Evolutionary conservation across 805 yeast genomes (phyloP), one percentile per base, ranked within the genome.

Genomic region (Candida saitoana): DNA sequence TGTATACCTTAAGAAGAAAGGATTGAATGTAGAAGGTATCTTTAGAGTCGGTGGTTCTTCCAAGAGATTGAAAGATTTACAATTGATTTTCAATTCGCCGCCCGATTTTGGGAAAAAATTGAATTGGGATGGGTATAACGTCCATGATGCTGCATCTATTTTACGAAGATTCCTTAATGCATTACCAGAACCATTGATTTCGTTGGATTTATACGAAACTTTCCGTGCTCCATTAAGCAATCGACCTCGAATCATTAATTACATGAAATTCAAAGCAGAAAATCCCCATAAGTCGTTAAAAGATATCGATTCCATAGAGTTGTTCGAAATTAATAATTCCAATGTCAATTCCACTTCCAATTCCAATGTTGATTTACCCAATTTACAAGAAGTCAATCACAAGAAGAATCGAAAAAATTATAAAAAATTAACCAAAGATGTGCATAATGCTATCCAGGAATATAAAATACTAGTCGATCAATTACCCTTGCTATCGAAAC

Each of bases 61-160:
- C 22, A 85, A 88, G 56, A 74, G 99, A 42, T 82, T 93, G 29
- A 86, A 87, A 52, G 90, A 87, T 50, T 71, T 93, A 30, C 98
- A 93, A 60, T 74, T 77, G 30, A 72, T 82, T 11, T 93, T 93
- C 67, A 87, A 90, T 42, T 66, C 85, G 2, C 88, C 96, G 2
- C 98, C 99, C 0, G 80, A 79, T 45, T 93, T 84, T 59, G 99
- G 99, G 14, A 78, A 88, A 39, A 84, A 84, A 50, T 74, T 90
- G 35, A 78, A 77, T 50, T 93, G 98, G 99, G 89, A 87, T 38
- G 91, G 95, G 0, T 93, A 80, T 64, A 87, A 89, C 1, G 97
- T 91, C 9, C 99, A 93, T 65, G 99, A 93, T 62, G 97, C 96
- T 1, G 96, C 98, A 2, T 86, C 93, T 15, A 71, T 93, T 17